phyloP scores from a whole-genome alignment of 371 early-diverging fungal genomes.

The Mycotypha africana region DNA sequence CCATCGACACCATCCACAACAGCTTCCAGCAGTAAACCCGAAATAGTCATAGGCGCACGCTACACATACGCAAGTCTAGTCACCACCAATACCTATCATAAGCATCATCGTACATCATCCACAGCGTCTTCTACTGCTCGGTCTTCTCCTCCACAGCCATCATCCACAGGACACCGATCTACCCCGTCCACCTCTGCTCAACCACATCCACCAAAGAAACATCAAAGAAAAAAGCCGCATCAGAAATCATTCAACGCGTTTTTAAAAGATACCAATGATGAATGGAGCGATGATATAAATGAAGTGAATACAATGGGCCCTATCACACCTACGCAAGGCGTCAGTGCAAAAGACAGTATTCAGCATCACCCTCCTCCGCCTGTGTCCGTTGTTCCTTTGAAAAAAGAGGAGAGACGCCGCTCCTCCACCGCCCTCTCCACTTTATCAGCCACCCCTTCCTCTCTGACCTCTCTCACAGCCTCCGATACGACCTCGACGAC shows the following conservation, averaged over 20 bases:
- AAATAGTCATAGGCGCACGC: slow-evolving; percentile 32
- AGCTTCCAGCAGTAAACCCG: neutral
- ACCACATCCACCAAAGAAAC: slow-evolving; percentile 11
- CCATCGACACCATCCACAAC: no score
- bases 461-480: no score
- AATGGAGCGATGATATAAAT: slow-evolving; percentile 43
- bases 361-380: no score
- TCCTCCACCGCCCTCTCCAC: no score
- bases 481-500: no score
- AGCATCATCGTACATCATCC: slow-evolving; percentile 8
- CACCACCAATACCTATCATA: slow-evolving; percentile 6
- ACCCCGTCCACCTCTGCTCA: neutral
- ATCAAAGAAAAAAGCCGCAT: slow-evolving; percentile 30
- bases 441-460: no score
- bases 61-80: slow-evolving; percentile 40
- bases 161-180: slow-evolving; percentile 3
- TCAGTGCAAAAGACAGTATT: no score
- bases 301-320: slow-evolving; percentile 3
- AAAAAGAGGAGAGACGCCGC: no score
- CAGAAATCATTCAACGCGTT: slow-evolving; percentile 43
- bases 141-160: slow-evolving; percentile 1
- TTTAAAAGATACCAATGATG: slow-evolving; percentile 46
- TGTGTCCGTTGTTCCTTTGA: no score
- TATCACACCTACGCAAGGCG: neutral
- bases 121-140: no score